Percentiles rank a stretch among this genome's conserved stretches.
Conservation (phyloP, 2,329 filamentous ascomycete species). For the Didymella segeticola region DNA sequence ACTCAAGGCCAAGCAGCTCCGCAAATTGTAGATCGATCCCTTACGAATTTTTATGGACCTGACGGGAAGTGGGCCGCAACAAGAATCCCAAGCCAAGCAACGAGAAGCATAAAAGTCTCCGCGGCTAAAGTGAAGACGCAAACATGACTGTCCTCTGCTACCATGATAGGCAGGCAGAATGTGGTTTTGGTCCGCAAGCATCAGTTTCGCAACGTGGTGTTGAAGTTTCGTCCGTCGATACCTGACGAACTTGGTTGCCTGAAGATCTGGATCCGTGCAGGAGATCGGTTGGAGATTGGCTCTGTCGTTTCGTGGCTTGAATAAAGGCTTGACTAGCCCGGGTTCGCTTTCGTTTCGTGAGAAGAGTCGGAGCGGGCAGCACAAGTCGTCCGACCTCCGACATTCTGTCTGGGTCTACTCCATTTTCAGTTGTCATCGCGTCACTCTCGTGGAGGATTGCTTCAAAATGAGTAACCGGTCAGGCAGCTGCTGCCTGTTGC, state of each 20-base stretch:
- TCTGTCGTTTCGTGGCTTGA: conserved; percentile 10
- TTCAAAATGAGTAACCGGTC: not conserved
- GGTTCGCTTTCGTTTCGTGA: conserved; percentile 14
- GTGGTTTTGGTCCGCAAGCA: not conserved
- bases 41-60: conserved; percentile 4
- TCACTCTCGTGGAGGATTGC: not conserved
- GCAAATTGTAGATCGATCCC: conserved; percentile 5
- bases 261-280: conserved; percentile 6
- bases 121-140: not conserved
- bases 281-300: conserved; percentile 10
- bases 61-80: conserved; percentile 5
- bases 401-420: not conserved
- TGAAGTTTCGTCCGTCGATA: conserved; percentile 14
- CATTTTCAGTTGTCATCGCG: conserved; percentile 9
- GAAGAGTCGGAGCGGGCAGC: conserved; percentile 4
- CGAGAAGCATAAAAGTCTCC: conserved; percentile 6
- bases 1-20: not conserved
- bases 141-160: not conserved
- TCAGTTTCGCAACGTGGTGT: not conserved
- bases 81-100: conserved; percentile 12
- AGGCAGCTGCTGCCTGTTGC: conserved; percentile 9
- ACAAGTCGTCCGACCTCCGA: conserved; percentile 12
- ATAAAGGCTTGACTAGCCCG: not conserved
- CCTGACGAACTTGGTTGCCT: conserved; percentile 11
- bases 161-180: not conserved